These are phyloP conservation scores for Naematelia aurantialba DNA, from an alignment of 768 basidiomycete genomes.

Conservation along the genomic window DNA sequence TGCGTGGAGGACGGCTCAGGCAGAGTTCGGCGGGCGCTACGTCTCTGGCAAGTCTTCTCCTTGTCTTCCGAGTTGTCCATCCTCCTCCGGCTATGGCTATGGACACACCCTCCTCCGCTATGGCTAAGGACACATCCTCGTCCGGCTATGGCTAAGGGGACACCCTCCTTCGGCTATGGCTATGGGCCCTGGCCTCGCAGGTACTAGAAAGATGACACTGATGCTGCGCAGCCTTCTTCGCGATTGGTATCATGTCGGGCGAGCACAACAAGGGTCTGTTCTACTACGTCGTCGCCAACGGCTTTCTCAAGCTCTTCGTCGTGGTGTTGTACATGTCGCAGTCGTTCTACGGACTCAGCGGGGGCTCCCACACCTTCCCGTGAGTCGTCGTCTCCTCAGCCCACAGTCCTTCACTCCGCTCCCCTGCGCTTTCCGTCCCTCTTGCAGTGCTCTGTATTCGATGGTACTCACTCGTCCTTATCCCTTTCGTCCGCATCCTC, in stretches of 20 bases:
- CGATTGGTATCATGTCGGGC: constrained; percentile 16
- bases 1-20: constrained; percentile 15
- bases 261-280: constrained; percentile 14
- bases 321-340: constrained; percentile 28
- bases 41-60: constrained; percentile 12
- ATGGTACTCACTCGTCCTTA: too few relatives aligned
- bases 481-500: too few relatives aligned
- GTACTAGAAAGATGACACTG: too few relatives aligned
- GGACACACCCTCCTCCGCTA: too few relatives aligned
- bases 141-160: too few relatives aligned
- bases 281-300: constrained; percentile 27
- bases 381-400: neutral
- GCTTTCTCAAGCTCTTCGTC: constrained; percentile 29
- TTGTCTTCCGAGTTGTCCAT: neutral
- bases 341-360: constrained; percentile 26
- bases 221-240: constrained; percentile 22
- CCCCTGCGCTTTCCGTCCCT: too few relatives aligned
- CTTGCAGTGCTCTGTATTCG: too few relatives aligned
- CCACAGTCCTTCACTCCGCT: neutral
- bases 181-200: too few relatives aligned
- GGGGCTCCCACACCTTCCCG: constrained; percentile 11
- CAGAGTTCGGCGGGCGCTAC: constrained; percentile 13
- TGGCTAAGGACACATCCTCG: too few relatives aligned
- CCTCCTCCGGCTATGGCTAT: neutral
- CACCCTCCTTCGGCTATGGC: too few relatives aligned